Evolutionary conservation across 441 rosid genomes (phyloP), one percentile per base, ranked within the genome.

Genomic region (Adansonia madagascariensis): DNA sequence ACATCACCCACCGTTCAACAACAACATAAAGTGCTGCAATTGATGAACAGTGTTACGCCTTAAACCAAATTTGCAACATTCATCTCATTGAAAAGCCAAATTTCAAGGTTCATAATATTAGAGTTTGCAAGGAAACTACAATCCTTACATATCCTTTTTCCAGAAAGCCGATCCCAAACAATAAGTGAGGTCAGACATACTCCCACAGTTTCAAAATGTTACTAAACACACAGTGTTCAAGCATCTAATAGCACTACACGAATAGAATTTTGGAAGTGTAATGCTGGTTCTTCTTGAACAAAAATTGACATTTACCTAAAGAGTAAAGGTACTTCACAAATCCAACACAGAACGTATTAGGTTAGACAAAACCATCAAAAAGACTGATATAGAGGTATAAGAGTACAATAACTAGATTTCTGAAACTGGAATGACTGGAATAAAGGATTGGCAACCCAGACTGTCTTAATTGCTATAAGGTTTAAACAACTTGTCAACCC

Each of bases 121-220:
- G 53, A 10, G 17, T 3, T 69, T 69, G 35, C 20, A 69, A 49
- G 73, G 73, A 49, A 69, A 69, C 43, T 49, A 49, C 55, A 12
- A 65, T 8, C 24, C 47, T 39, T 65, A 17, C 43, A 61, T 8
- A 62, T 46, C 10, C 74, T 31, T 50, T 31, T 4, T 52, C 11
- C 59, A 15, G 27, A 64, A 50, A 75, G 50, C 49, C 22, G 9
- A 17, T 27, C n/a, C 2, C 35, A 64, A 39, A 11, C 12, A 24
- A 4, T 0, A 31, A 4, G 10, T 31, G 17, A 24, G 49, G 50
- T 6, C 11, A 75, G 10, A 3, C 8, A 47, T n/a, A 18, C 31
- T 63, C 72, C 69, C 50, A 39, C 47, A 47, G 49, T 41, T 57
- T 31, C 67, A 62, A 59, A 59, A 12, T 22, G 64, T 22, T 15